These are phyloP conservation scores for Scedosporium minutisporum DNA, from an alignment of 2,329 filamentous ascomycete species.

Conservation along the genomic window DNA sequence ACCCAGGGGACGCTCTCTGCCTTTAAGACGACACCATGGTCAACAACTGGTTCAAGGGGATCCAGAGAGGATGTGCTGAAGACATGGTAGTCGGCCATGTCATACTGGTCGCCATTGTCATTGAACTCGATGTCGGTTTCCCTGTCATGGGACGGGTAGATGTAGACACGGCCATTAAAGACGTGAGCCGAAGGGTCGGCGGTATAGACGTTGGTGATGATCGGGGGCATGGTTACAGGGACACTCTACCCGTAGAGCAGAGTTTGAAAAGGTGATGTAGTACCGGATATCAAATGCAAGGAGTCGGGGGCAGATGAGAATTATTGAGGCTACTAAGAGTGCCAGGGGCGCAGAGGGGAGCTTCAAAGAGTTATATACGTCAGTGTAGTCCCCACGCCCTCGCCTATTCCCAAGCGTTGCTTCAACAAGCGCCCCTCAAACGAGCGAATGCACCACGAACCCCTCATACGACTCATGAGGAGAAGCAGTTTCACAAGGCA, in stretches of 20 bases:
- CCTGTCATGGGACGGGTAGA: conserved; percentile 74
- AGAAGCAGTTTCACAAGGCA: not conserved
- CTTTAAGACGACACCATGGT: conserved; percentile 62
- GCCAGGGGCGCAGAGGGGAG: not conserved
- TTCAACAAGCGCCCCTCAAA: not conserved
- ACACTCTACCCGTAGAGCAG: not conserved
- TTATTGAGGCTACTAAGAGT: not conserved
- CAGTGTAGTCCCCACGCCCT: not conserved
- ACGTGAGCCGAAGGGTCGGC: conserved; percentile 74
- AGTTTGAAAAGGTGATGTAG: not conserved
- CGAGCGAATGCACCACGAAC: not conserved
- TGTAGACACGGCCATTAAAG: conserved; percentile 65
- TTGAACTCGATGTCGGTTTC: conserved; percentile 67
- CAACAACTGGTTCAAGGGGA: conserved; percentile 49
- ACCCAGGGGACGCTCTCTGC: conserved; percentile 64
- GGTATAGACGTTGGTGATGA: conserved; percentile 68
- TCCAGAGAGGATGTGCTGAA: conserved; percentile 47
- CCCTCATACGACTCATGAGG: conserved; percentile 3
- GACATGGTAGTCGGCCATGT: conserved; percentile 79
- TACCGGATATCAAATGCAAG: not conserved
- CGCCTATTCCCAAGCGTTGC: too few species aligned
- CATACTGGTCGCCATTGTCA: conserved; percentile 78
- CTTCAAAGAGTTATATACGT: not conserved
- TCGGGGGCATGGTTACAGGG: conserved; percentile 35
- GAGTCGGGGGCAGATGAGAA: not conserved